These are phyloP conservation scores for Trametes sp. DNA, from an alignment of 1,284 basidiomycete species.

Conservation along the genomic window DNA sequence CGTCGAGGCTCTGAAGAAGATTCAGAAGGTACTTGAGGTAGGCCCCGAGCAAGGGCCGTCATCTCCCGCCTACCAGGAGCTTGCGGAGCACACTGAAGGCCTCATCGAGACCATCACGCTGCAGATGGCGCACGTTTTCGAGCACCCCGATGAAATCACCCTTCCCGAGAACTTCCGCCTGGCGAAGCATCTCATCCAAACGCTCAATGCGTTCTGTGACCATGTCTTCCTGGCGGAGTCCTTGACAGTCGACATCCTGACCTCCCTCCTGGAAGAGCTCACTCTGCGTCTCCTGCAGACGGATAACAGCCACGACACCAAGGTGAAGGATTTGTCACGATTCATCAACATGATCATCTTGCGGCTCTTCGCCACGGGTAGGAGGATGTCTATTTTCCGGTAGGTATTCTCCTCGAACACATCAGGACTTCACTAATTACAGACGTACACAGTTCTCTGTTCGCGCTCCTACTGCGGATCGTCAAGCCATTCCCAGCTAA, in stretches of 20 bases:
- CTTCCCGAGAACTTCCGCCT: slow-evolving; percentile 85
- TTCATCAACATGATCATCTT: slow-evolving; percentile 99
- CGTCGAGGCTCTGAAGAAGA: slow-evolving; percentile 93
- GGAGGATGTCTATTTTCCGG: slow-evolving; percentile 93
- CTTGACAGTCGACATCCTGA: slow-evolving; percentile 80
- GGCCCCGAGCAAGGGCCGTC: slow-evolving; percentile 76
- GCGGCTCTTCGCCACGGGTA: slow-evolving; percentile 89
- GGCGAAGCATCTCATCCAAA: slow-evolving; percentile 96
- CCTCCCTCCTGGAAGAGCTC: slow-evolving; percentile 84
- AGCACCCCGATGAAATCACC: slow-evolving; percentile 75
- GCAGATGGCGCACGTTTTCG: slow-evolving; percentile 91
- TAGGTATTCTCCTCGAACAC: slow-evolving; percentile 48
- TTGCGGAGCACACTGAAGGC: slow-evolving; percentile 87
- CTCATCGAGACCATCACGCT: slow-evolving; percentile 87
- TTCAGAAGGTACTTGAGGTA: slow-evolving; percentile 82
- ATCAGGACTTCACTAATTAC: slow-evolving; percentile 5
- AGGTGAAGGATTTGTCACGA: slow-evolving; percentile 88
- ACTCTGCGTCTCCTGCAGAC: slow-evolving; percentile 91
- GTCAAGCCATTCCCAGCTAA: slow-evolving; percentile 85
- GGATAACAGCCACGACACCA: slow-evolving; percentile 79
- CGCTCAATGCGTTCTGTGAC: slow-evolving; percentile 91
- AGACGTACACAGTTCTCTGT: slow-evolving; percentile 65
- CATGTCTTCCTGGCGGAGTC: slow-evolving; percentile 84
- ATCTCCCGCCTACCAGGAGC: slow-evolving; percentile 73
- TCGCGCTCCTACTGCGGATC: slow-evolving; percentile 87